Conservation (phyloP, 768 basidiomycete species). For the Crucibulum laeve region DNA sequence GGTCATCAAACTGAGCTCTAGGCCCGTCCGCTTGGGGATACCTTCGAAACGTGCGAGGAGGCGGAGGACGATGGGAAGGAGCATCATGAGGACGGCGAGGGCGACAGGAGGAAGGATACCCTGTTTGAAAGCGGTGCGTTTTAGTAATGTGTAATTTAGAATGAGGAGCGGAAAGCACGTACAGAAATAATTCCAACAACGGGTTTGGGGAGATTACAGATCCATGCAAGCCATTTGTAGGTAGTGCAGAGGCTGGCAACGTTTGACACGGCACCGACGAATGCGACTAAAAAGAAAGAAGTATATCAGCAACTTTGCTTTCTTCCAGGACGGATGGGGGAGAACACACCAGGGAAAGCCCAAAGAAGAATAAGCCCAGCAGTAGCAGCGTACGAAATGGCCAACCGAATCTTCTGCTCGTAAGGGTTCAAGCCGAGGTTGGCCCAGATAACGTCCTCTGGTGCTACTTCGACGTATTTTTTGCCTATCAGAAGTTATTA, state of each 20-base stretch:
- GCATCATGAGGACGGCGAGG: slow-evolving; percentile 87
- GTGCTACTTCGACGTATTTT: slow-evolving; percentile 78
- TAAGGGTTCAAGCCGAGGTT: slow-evolving; percentile 91
- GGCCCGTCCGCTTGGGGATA: slow-evolving; percentile 74
- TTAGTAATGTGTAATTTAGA: background rate
- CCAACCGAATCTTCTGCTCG: slow-evolving; percentile 61
- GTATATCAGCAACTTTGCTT: background rate
- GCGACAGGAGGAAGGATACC: slow-evolving; percentile 87
- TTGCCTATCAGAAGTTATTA: slow-evolving; percentile 25
- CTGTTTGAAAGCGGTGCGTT: slow-evolving; percentile 19
- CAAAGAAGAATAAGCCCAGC: slow-evolving; percentile 81
- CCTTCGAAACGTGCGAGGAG: slow-evolving; percentile 84
- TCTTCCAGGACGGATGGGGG: background rate
- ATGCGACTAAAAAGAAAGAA: slow-evolving; percentile 48
- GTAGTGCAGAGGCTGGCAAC: slow-evolving; percentile 61
- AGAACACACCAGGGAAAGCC: slow-evolving; percentile 69
- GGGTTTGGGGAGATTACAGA: slow-evolving; percentile 61
- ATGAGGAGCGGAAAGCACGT: slow-evolving; percentile 6
- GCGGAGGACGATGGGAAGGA: slow-evolving; percentile 78
- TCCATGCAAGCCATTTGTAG: slow-evolving; percentile 76
- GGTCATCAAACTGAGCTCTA: slow-evolving; percentile 91
- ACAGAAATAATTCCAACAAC: slow-evolving; percentile 75
- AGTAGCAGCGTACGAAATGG: slow-evolving; percentile 71
- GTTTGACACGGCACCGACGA: slow-evolving; percentile 86
- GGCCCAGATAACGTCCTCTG: slow-evolving; percentile 88